These are phyloP conservation scores for Trichoderma parareesei DNA, from an alignment of 495 filamentous ascomycete species.

Conservation along the genomic window DNA sequence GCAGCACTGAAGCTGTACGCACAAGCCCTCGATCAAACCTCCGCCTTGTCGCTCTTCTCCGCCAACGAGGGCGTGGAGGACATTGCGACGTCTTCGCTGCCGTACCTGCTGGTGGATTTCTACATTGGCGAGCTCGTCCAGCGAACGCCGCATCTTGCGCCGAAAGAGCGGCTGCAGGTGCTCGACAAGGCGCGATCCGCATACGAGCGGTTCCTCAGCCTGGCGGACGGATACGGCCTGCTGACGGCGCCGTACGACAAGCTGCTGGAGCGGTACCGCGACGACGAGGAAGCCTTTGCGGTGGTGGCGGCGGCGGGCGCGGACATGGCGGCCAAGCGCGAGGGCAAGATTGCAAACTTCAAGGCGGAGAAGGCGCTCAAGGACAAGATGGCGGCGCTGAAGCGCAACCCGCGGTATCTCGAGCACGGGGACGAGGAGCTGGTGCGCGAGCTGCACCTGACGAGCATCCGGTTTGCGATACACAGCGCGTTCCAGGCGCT, in stretches of 20 bases:
- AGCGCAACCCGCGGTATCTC: conserved; percentile 33
- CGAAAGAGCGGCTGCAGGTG: conserved; percentile 50
- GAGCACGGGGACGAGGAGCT: conserved; percentile 62
- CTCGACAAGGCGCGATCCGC: conserved; percentile 53
- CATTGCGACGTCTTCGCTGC: conserved; percentile 72
- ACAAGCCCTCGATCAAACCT: conserved; percentile 60
- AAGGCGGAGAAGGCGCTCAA: conserved; percentile 81
- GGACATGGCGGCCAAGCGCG: conserved; percentile 66
- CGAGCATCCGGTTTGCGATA: conserved; percentile 59
- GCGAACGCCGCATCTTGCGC: conserved; percentile 44
- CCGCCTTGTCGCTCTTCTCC: conserved; percentile 72
- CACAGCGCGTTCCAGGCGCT: conserved; percentile 80
- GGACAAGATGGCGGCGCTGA: conserved; percentile 58
- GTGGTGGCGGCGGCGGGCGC: conserved; percentile 53
- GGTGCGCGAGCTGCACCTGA: conserved; percentile 67
- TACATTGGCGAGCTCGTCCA: conserved; percentile 28
- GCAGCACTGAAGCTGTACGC: conserved; percentile 61
- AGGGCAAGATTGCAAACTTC: conserved; percentile 80
- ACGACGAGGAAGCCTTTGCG: conserved; percentile 58
- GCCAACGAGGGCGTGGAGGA: conserved; percentile 87
- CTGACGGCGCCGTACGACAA: conserved; percentile 57
- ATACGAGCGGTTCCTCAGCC: conserved; percentile 70
- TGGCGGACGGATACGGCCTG: conserved; percentile 70
- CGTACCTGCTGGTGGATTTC: conserved; percentile 45
- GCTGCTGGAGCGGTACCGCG: conserved; percentile 62